These are phyloP conservation scores for Geranium rotundifolium DNA, from an alignment of 345 rosid genomes.

Conservation along the genomic window DNA sequence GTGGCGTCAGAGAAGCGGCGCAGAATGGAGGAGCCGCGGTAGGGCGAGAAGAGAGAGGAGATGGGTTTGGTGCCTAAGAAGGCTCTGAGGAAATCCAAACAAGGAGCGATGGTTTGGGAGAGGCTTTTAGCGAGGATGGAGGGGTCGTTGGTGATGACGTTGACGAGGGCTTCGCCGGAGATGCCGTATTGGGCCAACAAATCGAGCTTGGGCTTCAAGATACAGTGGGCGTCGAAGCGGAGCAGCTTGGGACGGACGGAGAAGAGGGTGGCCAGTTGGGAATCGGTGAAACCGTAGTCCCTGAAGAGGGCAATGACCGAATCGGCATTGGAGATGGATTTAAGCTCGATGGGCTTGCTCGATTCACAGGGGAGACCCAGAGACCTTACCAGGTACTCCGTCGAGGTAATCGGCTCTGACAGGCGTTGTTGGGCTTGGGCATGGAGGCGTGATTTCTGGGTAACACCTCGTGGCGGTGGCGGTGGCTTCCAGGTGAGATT, in stretches of 20 bases:
- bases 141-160: constrained; percentile 11
- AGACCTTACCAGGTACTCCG: too few species aligned
- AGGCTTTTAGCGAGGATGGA: constrained; percentile 6
- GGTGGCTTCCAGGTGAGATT: too few species aligned
- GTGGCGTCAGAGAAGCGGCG: constrained; percentile 4
- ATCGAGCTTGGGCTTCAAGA: constrained; percentile 17
- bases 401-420: background rate
- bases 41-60: constrained; percentile 1
- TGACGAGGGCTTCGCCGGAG: constrained; percentile 2
- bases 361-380: too few species aligned
- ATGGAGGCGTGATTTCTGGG: background rate
- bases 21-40: constrained; percentile 5
- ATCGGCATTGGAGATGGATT: background rate
- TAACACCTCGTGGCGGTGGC: too few species aligned
- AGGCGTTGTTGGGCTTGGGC: background rate
- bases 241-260: background rate
- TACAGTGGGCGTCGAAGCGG: background rate
- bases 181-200: constrained; percentile 9
- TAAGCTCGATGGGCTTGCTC: background rate
- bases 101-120: constrained; percentile 4
- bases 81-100: constrained; percentile 8
- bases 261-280: constrained; percentile 2
- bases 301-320: constrained; percentile 8
- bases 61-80: constrained; percentile 8
- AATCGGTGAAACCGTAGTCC: constrained; percentile 5